Conservation (phyloP, 1,139 yeast genomes). For the Candida gigantensis region DNA sequence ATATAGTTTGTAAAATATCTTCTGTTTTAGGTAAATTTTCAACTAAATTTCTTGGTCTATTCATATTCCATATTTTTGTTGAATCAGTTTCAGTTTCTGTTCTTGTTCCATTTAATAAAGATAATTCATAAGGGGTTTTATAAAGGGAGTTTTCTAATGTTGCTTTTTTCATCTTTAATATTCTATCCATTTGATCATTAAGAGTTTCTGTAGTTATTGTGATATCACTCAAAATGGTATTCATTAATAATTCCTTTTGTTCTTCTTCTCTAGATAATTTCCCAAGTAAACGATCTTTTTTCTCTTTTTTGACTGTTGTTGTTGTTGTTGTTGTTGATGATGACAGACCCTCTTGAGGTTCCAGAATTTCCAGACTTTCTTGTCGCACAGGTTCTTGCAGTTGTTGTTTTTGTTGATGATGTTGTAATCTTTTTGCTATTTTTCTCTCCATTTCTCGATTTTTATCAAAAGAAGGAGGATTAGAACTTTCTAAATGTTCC, state of each 20-base stretch:
- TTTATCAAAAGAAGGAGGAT: constrained; percentile 81
- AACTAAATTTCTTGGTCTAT: constrained; percentile 57
- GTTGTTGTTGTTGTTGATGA: no score
- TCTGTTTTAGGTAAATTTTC: constrained; percentile 55
- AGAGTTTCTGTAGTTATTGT: constrained; percentile 21
- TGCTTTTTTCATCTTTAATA: constrained; percentile 17
- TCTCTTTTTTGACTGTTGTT: constrained; percentile 10
- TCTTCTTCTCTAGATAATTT: constrained; percentile 14
- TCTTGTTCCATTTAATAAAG: constrained; percentile 1
- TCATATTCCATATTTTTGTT: constrained; percentile 20
- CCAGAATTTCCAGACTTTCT: constrained; percentile 15
- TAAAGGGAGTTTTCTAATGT: constrained; percentile 15
- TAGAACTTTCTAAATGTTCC: constrained; percentile 46
- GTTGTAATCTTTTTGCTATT: constrained; percentile 18
- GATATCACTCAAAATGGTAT: constrained; percentile 25
- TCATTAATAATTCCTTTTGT: constrained; percentile 19
- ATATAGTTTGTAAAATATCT: constrained; percentile 51
- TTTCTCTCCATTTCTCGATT: constrained; percentile 39
- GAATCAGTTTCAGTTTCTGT: constrained; percentile 10
- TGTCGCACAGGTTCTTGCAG: no score
- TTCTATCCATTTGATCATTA: constrained; percentile 16
- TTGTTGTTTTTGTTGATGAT: constrained; percentile 11
- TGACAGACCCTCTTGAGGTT: no score
- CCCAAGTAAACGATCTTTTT: constrained; percentile 6
- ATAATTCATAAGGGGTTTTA: constrained; percentile 16